Percentiles rank a stretch among this genome's conserved stretches.
phyloP scores from a whole-genome alignment of 805 yeast genomes.

The Komagataella pastoris region DNA sequence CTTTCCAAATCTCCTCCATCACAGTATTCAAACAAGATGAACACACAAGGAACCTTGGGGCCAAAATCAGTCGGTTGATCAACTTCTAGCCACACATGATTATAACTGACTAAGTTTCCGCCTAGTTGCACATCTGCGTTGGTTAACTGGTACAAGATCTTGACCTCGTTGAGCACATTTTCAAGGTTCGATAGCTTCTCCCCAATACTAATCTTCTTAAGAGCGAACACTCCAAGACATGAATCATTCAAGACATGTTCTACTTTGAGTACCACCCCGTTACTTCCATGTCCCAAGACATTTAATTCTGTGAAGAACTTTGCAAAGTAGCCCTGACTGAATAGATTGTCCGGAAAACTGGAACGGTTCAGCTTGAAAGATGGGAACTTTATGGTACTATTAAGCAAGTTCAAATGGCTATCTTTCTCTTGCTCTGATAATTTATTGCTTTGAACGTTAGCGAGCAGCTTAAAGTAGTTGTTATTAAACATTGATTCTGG shows the following conservation, averaged over 20 bases:
- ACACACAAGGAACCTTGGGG: slow-evolving; percentile 47
- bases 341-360: slow-evolving; percentile 23
- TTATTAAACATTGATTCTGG: neutral
- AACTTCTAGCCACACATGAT: slow-evolving; percentile 86
- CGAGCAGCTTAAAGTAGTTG: neutral
- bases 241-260: slow-evolving; percentile 66
- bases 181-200: slow-evolving; percentile 55
- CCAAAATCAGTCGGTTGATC: slow-evolving; percentile 38
- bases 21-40: slow-evolving; percentile 76
- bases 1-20: slow-evolving; percentile 81
- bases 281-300: slow-evolving; percentile 68
- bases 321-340: slow-evolving; percentile 72
- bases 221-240: slow-evolving; percentile 67
- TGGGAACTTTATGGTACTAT: neutral
- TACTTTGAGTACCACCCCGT: slow-evolving; percentile 76
- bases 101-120: slow-evolving; percentile 60
- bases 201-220: slow-evolving; percentile 78
- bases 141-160: slow-evolving; percentile 45
- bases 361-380: neutral
- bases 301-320: slow-evolving; percentile 54
- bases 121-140: slow-evolving; percentile 10
- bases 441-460: neutral
- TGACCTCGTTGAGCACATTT: slow-evolving; percentile 66
- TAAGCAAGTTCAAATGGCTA: neutral
- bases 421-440: neutral